These are phyloP conservation scores for Cyclotella atomus DNA, from an alignment of 108 stramenopile species.

Conservation along the genomic window DNA sequence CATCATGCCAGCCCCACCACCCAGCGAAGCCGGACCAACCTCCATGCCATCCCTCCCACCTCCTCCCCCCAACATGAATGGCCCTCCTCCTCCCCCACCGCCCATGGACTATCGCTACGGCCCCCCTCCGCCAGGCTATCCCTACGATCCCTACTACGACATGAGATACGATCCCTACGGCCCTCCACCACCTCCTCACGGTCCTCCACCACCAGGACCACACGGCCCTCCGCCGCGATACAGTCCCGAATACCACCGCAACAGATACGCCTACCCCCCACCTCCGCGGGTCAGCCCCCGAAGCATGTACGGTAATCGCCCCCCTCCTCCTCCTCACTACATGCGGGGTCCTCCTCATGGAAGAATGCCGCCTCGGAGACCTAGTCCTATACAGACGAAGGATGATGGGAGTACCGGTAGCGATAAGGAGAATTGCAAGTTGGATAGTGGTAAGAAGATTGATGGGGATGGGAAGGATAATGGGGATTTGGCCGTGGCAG, in stretches of 20 bases:
- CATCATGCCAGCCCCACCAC: background rate
- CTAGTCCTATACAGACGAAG: background rate
- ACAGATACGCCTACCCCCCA: slow-evolving; percentile 13
- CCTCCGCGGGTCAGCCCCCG: background rate
- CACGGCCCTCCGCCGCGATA: background rate
- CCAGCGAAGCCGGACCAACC: background rate
- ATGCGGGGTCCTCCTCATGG: background rate
- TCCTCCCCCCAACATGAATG: no score
- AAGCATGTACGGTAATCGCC: background rate
- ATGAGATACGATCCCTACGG: no score
- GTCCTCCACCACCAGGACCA: background rate
- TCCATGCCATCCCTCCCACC: background rate
- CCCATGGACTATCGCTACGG: background rate
- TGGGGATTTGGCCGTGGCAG: background rate
- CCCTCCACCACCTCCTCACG: background rate
- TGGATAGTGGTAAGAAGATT: no score
- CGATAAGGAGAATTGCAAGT: background rate
- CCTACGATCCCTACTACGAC: background rate
- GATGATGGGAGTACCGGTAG: background rate
- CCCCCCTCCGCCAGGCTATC: background rate
- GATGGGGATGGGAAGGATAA: background rate
- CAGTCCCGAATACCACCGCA: background rate
- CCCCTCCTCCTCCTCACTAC: background rate
- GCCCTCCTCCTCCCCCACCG: background rate
- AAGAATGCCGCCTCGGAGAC: background rate